Percentiles rank a stretch among this genome's conserved stretches.
These are phyloP conservation scores for Auriculariales sp. DNA, from an alignment of 768 basidiomycete species.

Conservation along the genomic window DNA sequence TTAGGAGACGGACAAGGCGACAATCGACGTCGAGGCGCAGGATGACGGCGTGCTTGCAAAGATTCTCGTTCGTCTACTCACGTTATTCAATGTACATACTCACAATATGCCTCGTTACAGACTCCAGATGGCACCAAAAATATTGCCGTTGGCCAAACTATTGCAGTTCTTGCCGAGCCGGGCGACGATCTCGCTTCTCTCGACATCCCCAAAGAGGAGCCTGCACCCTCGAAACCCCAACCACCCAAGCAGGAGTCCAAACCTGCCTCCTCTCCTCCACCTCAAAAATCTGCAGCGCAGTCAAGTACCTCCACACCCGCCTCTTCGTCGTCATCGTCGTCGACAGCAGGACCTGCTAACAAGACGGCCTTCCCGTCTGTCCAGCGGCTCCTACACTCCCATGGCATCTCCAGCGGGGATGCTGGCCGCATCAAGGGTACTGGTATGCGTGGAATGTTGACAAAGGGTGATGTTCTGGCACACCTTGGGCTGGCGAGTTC, in stretches of 20 bases:
- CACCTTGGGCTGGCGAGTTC: constrained; percentile 71
- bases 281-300: constrained; percentile 13
- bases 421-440: constrained; percentile 68
- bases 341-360: too few species aligned
- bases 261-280: constrained; percentile 11
- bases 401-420: constrained; percentile 28
- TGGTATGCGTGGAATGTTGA: constrained; percentile 84
- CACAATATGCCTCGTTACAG: constrained; percentile 21
- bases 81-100: neutral
- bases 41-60: constrained; percentile 92
- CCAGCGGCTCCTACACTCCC: constrained; percentile 56
- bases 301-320: constrained; percentile 28
- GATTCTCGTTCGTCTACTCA: constrained; percentile 53
- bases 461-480: constrained; percentile 87
- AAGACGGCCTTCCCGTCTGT: constrained; percentile 81
- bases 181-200: constrained; percentile 90
- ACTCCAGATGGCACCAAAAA: constrained; percentile 66
- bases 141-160: constrained; percentile 74
- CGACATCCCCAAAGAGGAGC: constrained; percentile 28
- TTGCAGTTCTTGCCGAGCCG: constrained; percentile 88
- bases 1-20: constrained; percentile 90
- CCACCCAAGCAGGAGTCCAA: neutral
- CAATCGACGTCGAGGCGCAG: constrained; percentile 97
- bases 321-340: too few species aligned
- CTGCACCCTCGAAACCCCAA: constrained; percentile 7